Evolutionary conservation across 495 filamentous ascomycete species (phyloP).

Genomic region (Trichoderma asperelloides): DNA sequence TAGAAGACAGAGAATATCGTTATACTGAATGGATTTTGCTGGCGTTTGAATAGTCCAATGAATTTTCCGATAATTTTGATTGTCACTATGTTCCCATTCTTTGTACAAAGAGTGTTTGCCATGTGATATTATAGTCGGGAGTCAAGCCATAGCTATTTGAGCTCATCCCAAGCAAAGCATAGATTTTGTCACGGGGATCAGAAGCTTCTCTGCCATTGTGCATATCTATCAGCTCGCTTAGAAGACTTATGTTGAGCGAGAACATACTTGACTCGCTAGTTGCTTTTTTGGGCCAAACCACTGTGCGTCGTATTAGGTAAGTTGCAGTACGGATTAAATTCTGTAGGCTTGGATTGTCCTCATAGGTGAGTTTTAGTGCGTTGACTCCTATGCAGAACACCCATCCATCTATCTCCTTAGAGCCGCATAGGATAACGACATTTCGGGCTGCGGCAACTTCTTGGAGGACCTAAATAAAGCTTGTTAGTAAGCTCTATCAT

Average conservation of each 20-base stretch:
- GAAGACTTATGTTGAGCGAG: not conserved
- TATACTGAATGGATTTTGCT: not conserved
- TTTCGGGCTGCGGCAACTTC: conserved; percentile 24
- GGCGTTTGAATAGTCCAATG: not conserved
- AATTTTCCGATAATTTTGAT: not conserved
- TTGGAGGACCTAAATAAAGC: conserved; percentile 22
- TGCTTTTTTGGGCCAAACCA: not conserved
- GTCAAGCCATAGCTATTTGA: not conserved
- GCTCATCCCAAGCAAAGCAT: conserved; percentile 28
- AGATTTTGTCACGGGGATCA: conserved; percentile 25
- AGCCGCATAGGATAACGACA: conserved; percentile 22
- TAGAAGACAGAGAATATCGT: not conserved
- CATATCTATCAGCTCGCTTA: conserved; percentile 27
- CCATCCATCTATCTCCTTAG: conserved; percentile 20
- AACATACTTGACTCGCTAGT: not conserved
- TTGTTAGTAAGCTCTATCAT: not conserved
- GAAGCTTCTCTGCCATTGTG: conserved; percentile 25
- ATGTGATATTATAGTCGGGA: not conserved
- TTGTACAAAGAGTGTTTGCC: not conserved
- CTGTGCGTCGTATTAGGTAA: not conserved
- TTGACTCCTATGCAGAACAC: not conserved
- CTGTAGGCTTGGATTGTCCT: not conserved
- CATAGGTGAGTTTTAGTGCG: not conserved
- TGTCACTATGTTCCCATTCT: no score
- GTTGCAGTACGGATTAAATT: not conserved